Conservation (phyloP, 2,329 filamentous ascomycete genomes). For the Penicillium sp. region DNA sequence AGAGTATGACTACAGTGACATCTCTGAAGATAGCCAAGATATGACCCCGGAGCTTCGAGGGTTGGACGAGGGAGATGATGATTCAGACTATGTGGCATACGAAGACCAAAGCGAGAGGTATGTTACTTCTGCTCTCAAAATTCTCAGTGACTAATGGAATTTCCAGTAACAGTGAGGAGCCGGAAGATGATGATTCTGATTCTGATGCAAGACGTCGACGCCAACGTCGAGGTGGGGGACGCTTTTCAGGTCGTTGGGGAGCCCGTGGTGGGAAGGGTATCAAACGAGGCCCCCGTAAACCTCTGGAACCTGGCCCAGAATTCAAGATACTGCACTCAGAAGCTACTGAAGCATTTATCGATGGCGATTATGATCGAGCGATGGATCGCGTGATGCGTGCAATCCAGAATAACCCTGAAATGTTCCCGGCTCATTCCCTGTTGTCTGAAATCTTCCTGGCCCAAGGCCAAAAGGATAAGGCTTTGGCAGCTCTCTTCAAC, state of each 20-base stretch:
- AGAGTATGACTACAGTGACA: slow-evolving; percentile 4
- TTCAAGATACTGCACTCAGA: slow-evolving; percentile 50
- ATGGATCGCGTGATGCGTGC: slow-evolving; percentile 48
- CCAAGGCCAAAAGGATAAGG: slow-evolving; percentile 57
- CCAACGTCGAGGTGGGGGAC: slow-evolving; percentile 32
- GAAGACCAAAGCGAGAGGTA: slow-evolving; percentile 29
- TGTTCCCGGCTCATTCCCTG: slow-evolving; percentile 61
- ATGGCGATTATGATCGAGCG: slow-evolving; percentile 47
- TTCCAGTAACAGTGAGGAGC: slow-evolving; percentile 22
- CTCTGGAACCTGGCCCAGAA: slow-evolving; percentile 48
- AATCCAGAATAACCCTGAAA: slow-evolving; percentile 60
- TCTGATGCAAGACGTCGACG: slow-evolving; percentile 26
- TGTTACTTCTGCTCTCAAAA: slow-evolving; percentile 1
- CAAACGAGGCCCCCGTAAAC: slow-evolving; percentile 47
- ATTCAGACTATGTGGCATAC: slow-evolving; percentile 24
- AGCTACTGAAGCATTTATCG: slow-evolving; percentile 51
- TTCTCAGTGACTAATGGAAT: slow-evolving; percentile 1
- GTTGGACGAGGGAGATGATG: slow-evolving; percentile 20
- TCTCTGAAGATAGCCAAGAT: slow-evolving; percentile 6
- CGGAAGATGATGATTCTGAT: slow-evolving; percentile 18
- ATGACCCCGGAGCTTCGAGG: slow-evolving; percentile 2
- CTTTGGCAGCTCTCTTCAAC: slow-evolving; percentile 56
- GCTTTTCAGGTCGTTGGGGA: slow-evolving; percentile 38
- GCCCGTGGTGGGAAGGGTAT: slow-evolving; percentile 46
- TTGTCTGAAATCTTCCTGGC: slow-evolving; percentile 59